These are phyloP conservation scores for Oryza officinalis DNA, from an alignment of 176 grass and related monocot species.

Conservation along the genomic window DNA sequence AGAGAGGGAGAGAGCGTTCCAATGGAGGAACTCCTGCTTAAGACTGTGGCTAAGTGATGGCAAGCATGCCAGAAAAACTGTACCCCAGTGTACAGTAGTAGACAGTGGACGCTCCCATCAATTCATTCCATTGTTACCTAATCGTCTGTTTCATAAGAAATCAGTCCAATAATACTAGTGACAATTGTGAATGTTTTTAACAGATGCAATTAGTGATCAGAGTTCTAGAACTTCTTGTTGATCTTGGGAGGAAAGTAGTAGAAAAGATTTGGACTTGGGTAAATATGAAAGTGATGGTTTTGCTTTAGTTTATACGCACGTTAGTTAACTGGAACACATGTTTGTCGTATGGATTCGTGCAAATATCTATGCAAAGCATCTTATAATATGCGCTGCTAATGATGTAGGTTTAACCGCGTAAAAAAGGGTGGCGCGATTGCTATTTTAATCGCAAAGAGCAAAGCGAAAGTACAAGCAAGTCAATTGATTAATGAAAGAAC, in stretches of 20 bases:
- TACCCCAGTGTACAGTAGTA: neutral
- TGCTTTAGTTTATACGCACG: constrained; percentile 10
- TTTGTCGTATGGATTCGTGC: constrained; percentile 7
- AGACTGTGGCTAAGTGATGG: neutral
- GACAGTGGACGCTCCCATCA: neutral
- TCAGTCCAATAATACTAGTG: neutral
- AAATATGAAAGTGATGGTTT: neutral
- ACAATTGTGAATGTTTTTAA: neutral
- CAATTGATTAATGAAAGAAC: constrained; percentile 35
- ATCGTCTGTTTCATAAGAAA: neutral
- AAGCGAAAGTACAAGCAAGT: constrained; percentile 39
- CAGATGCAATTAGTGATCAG: neutral
- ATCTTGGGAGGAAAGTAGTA: neutral
- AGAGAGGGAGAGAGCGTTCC: neutral
- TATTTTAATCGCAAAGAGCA: constrained; percentile 36
- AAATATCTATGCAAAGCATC: neutral
- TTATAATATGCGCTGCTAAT: constrained; percentile 35
- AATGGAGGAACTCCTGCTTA: neutral
- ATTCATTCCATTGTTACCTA: neutral
- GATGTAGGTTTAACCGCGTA: constrained; percentile 23
- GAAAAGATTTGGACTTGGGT: neutral
- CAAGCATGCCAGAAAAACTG: neutral
- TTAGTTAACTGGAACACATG: neutral
- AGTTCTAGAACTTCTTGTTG: neutral
- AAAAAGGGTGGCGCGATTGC: neutral